These are phyloP conservation scores for Conticribra guillardii DNA, from an alignment of 108 stramenopile species.

Conservation along the genomic window DNA sequence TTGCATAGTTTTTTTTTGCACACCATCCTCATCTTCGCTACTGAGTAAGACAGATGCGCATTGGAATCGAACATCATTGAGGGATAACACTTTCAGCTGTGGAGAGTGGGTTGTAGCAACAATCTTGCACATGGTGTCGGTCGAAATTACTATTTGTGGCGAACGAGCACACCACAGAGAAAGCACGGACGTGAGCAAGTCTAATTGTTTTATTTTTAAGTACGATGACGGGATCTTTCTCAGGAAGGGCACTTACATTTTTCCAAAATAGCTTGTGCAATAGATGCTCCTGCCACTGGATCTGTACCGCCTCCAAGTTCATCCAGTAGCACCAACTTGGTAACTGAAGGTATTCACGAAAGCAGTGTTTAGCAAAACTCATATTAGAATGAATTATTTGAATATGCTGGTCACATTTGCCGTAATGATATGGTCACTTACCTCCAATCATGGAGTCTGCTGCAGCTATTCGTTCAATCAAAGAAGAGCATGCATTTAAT, in stretches of 20 bases:
- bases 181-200: no score
- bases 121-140: slow-evolving; percentile 38
- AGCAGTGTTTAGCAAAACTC: no score
- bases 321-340: slow-evolving; percentile 66
- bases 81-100: slow-evolving; percentile 72
- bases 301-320: slow-evolving; percentile 86
- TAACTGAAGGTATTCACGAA: no score
- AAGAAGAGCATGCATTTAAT: slow-evolving; percentile 56
- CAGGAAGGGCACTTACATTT: slow-evolving; percentile 15
- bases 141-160: slow-evolving; percentile 30
- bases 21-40: slow-evolving; percentile 8
- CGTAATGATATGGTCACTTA: no score
- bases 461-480: slow-evolving; percentile 46
- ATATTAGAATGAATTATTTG: no score
- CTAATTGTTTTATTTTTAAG: no score
- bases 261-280: slow-evolving; percentile 80
- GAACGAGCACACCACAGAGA: no score
- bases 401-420: no score
- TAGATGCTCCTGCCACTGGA: slow-evolving; percentile 69
- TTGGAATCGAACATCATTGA: slow-evolving; percentile 54
- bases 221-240: no score
- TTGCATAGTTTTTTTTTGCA: background rate
- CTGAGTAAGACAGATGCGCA: slow-evolving; percentile 70
- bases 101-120: slow-evolving; percentile 86
- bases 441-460: slow-evolving; percentile 1